Conservation (phyloP, 169 alveolate species). For the Amoebophrya sp. region DNA sequence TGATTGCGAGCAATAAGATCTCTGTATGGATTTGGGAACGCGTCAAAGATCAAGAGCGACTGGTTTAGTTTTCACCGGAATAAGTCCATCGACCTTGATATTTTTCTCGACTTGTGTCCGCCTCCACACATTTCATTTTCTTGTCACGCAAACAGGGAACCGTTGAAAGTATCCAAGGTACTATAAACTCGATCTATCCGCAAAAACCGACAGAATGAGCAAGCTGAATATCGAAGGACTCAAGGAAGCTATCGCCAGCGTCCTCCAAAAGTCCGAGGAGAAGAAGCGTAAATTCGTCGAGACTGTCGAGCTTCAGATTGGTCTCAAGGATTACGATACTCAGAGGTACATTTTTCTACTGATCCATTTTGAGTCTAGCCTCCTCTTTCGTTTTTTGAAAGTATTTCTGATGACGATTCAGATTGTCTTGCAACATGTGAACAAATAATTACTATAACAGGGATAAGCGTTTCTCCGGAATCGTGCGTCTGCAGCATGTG, state of each 20-base stretch:
- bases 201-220: background rate
- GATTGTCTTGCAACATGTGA: background rate
- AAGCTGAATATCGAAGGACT: background rate
- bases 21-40: too few relatives aligned
- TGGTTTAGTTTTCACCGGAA: too few relatives aligned
- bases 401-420: too few relatives aligned
- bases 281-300: conserved; percentile 92
- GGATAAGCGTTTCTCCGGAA: conserved; percentile 31
- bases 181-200: too few relatives aligned
- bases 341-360: background rate
- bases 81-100: too few relatives aligned
- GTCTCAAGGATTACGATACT: conserved; percentile 34
- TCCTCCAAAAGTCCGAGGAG: conserved; percentile 48
- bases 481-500: conserved; percentile 70
- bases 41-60: too few relatives aligned
- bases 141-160: too few relatives aligned
- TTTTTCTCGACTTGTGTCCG: too few relatives aligned
- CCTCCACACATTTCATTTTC: too few relatives aligned
- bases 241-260: background rate
- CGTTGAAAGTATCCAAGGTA: too few relatives aligned
- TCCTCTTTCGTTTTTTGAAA: background rate
- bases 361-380: background rate
- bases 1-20: too few relatives aligned
- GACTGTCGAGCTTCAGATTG: conserved; percentile 98
- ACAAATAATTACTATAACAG: background rate